Evolutionary conservation across 768 basidiomycete genomes (phyloP).

Genomic region (Tricholoma bakamatsutake): DNA sequence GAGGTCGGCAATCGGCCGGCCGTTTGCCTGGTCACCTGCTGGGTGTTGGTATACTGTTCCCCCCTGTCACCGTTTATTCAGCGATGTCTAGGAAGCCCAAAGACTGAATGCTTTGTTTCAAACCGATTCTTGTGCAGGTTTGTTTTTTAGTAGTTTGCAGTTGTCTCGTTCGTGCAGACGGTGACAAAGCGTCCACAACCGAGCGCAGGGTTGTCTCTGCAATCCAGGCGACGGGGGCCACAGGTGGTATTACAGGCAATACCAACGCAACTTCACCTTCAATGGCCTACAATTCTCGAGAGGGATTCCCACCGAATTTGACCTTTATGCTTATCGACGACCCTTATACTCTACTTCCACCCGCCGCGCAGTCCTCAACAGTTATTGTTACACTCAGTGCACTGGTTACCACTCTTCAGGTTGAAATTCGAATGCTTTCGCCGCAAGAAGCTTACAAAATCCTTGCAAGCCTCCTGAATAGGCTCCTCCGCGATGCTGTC

Average conservation of each 20-base stretch:
- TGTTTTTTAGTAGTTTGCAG: constrained; percentile 7
- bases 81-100: constrained; percentile 48
- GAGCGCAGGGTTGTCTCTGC: constrained; percentile 38
- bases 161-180: constrained; percentile 22
- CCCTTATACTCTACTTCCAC: background rate
- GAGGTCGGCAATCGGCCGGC: constrained; percentile 4
- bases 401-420: constrained; percentile 21
- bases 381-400: constrained; percentile 26
- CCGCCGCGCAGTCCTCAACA: constrained; percentile 18
- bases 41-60: no score
- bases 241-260: constrained; percentile 31
- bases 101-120: constrained; percentile 42
- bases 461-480: constrained; percentile 26
- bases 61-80: no score
- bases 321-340: background rate
- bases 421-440: constrained; percentile 37
- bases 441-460: constrained; percentile 37
- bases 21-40: no score
- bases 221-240: constrained; percentile 42
- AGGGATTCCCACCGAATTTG: background rate
- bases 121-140: constrained; percentile 41
- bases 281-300: background rate
- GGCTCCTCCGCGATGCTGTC: background rate
- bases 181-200: constrained; percentile 46
- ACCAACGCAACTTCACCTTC: constrained; percentile 10